Base-by-base conservation (phyloP, 148 eudicot species). In the Rhododendron williamsianum region DNA sequence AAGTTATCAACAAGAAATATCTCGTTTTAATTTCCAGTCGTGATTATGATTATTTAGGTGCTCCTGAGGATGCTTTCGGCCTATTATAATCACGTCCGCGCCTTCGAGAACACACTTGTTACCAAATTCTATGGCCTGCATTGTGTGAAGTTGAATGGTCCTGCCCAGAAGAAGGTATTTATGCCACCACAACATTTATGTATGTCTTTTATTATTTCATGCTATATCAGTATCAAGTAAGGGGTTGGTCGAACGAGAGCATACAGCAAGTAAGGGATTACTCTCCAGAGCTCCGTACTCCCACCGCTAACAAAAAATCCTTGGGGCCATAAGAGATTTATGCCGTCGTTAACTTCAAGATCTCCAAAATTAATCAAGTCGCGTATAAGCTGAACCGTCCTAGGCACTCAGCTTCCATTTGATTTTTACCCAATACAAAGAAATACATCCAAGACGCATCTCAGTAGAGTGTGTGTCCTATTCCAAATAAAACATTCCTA, bases 121-220 rank as follows among this genome's bases (percentile, higher is more conserved):
- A 92, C 98, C 63, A 95, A 93, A 82, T 92, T 92, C 35, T 97
- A 87, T 84, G 99, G 99, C 56, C 92, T 97, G 69, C 99, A 97
- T n/a, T 97, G 99, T 84, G 98, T 97, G 77, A 95, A 92, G 88
- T 76, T 94, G 76, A 95, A 90, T 72, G 99, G 99, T 60, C 84
- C 95, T 82, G 89, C 91, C 80, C 98, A 95, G 38, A 95, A 93
- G 91, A 95, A 95, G 92, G 98, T 95, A 91, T 3, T n/a, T 25
- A n/a, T 67, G 33, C 23, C 33, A 0, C 30, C 18, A 56, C 60
- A 56, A 56, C 6, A 18, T 56, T 54, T 9, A 48, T 10, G 12
- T 46, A 46, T 41, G 43, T 46, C 49, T 9, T 49, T 11, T 2
- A 49, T 10, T 49, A 49, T 49, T 49, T 49, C 12, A 10, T 49